Conservation (phyloP, 1,139 yeast species). For the Sugiyamaella paludigena region DNA sequence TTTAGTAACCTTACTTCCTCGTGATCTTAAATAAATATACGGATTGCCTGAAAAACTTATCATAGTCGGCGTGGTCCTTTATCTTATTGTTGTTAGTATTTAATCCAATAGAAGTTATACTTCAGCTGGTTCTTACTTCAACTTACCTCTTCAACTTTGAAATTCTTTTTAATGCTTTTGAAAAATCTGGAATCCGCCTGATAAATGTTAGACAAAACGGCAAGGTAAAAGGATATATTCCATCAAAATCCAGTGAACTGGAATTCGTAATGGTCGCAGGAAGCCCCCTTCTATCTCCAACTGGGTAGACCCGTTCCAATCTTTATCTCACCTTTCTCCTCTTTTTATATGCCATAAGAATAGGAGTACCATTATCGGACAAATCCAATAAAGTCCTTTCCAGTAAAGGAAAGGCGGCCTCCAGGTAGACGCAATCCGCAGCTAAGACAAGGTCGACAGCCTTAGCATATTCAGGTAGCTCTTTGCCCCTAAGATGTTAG, state of each 20-base stretch:
- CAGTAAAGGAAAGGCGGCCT: constrained; percentile 50
- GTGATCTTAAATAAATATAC: constrained; percentile 45
- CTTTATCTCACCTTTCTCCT: constrained; percentile 42
- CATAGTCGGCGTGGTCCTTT: constrained; percentile 41
- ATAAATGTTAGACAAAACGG: constrained; percentile 10
- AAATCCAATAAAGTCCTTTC: constrained; percentile 49
- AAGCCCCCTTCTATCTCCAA: no score
- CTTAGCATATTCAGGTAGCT: constrained; percentile 40
- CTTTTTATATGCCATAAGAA: constrained; percentile 51
- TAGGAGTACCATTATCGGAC: constrained; percentile 42
- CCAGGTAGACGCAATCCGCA: constrained; percentile 58
- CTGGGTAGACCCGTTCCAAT: no score
- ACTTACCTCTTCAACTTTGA: constrained; percentile 36
- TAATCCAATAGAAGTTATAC: background rate
- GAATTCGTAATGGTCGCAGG: no score
- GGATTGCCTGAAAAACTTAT: constrained; percentile 37
- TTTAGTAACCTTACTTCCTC: constrained; percentile 29
- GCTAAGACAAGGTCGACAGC: constrained; percentile 49
- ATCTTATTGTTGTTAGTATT: constrained; percentile 25
- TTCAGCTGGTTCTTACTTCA: background rate
- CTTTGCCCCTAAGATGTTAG: constrained; percentile 40
- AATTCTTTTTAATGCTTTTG: constrained; percentile 41
- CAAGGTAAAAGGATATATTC: background rate
- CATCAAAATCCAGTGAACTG: no score
- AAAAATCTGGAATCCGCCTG: constrained; percentile 51